phyloP scores from a whole-genome alignment of 495 filamentous ascomycete species.

The Geopyxis carbonaria region DNA sequence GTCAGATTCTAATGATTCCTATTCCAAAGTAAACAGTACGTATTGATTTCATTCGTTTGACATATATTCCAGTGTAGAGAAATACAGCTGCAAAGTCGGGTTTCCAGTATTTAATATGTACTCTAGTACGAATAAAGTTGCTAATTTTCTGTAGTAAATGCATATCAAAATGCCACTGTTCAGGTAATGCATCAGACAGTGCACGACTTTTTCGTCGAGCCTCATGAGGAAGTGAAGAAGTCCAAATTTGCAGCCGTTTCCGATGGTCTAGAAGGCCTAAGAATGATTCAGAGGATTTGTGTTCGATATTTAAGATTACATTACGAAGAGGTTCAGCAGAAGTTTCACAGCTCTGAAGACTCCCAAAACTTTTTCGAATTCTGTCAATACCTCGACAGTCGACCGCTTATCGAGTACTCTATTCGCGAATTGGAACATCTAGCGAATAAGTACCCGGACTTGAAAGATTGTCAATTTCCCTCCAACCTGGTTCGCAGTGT shows the following conservation, averaged over 20 bases:
- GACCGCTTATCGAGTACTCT: slow-evolving; percentile 5
- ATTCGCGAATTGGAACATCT: neutral
- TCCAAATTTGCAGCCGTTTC: slow-evolving; percentile 1
- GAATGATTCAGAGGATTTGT: slow-evolving; percentile 1
- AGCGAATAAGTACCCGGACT: neutral
- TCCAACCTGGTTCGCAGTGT: neutral
- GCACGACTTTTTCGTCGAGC: slow-evolving; percentile 1
- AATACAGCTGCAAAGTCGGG: too few relatives aligned
- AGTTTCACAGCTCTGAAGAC: neutral
- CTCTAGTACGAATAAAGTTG: too few relatives aligned
- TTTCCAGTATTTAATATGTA: too few relatives aligned
- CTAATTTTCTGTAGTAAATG: too few relatives aligned
- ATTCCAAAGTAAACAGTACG: too few relatives aligned
- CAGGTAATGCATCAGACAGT: slow-evolving; percentile 7
- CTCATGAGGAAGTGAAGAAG: neutral
- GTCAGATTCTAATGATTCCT: too few relatives aligned
- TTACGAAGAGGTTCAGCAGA: neutral
- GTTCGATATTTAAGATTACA: neutral
- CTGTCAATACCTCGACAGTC: slow-evolving; percentile 1
- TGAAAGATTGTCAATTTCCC: neutral
- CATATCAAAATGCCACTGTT: neutral
- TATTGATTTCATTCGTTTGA: too few relatives aligned
- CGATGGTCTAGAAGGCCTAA: neutral
- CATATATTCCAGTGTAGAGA: too few relatives aligned
- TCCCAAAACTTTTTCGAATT: neutral